Conservation (phyloP, 805 yeast species). For the Candida cerambycidarum region DNA sequence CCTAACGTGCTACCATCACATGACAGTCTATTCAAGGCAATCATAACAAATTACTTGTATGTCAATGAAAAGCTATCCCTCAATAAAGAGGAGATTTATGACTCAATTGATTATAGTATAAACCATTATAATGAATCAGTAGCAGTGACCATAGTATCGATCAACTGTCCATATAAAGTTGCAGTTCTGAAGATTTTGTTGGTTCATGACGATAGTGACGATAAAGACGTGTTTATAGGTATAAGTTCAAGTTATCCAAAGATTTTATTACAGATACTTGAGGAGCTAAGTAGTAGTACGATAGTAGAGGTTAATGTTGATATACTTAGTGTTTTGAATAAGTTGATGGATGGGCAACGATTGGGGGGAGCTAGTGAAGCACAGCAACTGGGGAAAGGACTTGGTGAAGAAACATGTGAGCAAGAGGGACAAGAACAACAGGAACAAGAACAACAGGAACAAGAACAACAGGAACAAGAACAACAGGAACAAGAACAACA, state of each 20-base stretch:
- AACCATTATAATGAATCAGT: not conserved
- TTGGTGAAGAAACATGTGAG: too few relatives aligned
- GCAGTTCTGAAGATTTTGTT: constrained; percentile 5
- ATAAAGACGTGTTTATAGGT: constrained; percentile 1
- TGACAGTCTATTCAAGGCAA: not conserved
- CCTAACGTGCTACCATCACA: not conserved
- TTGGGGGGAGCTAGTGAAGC: too few relatives aligned
- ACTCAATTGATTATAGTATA: not conserved
- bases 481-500: not conserved
- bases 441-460: not conserved
- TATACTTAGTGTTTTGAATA: constrained; percentile 2
- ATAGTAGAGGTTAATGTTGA: not conserved
- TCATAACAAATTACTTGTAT: constrained; percentile 6
- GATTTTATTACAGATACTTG: constrained; percentile 4
- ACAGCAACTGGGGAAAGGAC: too few relatives aligned
- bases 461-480: not conserved
- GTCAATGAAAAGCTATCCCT: constrained; percentile 3
- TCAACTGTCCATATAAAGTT: not conserved
- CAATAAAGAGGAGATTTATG: constrained; percentile 4
- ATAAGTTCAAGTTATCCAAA: constrained; percentile 4
- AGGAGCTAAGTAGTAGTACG: not conserved
- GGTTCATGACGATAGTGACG: not conserved
- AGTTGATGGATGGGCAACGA: too few relatives aligned
- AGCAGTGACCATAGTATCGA: not conserved
- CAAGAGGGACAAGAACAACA: not conserved